These are phyloP conservation scores for Fomitopsis betulina DNA, from an alignment of 1,284 basidiomycete genomes.

Conservation along the genomic window DNA sequence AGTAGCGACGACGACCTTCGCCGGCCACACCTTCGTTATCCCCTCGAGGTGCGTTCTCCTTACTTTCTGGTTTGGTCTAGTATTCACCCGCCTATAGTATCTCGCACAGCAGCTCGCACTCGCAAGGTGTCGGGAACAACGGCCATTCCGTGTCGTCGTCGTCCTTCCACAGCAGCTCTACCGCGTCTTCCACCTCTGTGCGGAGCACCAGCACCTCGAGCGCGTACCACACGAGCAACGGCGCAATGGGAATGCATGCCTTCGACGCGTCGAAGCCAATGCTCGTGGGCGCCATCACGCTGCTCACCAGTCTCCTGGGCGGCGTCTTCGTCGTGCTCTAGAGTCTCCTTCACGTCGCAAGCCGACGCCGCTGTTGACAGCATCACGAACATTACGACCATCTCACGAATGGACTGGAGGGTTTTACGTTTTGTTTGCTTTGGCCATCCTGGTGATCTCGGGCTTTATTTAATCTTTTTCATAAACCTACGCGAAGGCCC, in stretches of 20 bases:
- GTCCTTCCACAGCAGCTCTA: neutral
- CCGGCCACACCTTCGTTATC: conserved; percentile 21
- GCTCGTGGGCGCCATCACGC: conserved; percentile 9
- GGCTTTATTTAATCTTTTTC: neutral
- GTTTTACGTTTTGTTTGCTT: neutral
- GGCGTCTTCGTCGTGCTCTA: conserved; percentile 13
- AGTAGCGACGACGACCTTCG: conserved; percentile 20
- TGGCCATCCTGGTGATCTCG: neutral
- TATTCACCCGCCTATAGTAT: neutral
- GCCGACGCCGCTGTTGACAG: neutral
- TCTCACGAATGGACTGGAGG: neutral
- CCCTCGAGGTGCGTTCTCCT: conserved; percentile 4
- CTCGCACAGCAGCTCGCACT: neutral
- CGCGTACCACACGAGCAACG: conserved; percentile 4
- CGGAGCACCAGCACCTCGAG: neutral
- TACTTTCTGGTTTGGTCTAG: neutral
- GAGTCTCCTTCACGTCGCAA: neutral
- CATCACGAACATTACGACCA: neutral
- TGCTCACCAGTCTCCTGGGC: conserved; percentile 10
- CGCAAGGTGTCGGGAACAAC: neutral
- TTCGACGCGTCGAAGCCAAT: conserved; percentile 6
- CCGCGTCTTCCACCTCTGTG: neutral
- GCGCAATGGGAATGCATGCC: conserved; percentile 3
- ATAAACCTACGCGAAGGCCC: neutral
- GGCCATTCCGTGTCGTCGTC: neutral